phyloP scores from a whole-genome alignment of 2,329 filamentous ascomycete species.

The Arachnopeziza araneosa region DNA sequence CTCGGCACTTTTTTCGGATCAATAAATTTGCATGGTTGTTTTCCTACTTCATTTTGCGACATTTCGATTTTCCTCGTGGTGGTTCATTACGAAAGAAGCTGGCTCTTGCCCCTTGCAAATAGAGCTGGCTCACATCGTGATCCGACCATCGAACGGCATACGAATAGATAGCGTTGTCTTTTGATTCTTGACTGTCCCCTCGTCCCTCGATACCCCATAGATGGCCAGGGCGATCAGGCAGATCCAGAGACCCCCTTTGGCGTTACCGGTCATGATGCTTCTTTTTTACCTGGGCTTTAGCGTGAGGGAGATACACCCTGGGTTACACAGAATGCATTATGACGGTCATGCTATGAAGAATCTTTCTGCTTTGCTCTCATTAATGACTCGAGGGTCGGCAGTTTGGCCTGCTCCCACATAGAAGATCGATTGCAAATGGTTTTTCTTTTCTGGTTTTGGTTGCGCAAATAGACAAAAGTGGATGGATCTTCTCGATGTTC shows the following conservation, averaged over 20 bases:
- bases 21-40: constrained; percentile 17
- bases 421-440: constrained; percentile 25
- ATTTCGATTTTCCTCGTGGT: constrained; percentile 29
- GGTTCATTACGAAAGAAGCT: constrained; percentile 9
- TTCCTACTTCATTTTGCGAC: constrained; percentile 4
- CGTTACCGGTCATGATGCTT: constrained; percentile 30
- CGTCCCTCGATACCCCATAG: constrained; percentile 30
- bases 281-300: constrained; percentile 23
- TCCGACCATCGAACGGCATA: constrained; percentile 32
- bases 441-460: constrained; percentile 20
- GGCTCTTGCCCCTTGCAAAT: constrained; percentile 13
- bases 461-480: constrained; percentile 28
- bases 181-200: constrained; percentile 28
- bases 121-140: constrained; percentile 23
- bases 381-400: constrained; percentile 21
- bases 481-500: constrained; percentile 19
- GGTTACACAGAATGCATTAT: constrained; percentile 30
- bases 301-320: constrained; percentile 16
- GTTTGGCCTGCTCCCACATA: constrained; percentile 14
- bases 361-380: constrained; percentile 18
- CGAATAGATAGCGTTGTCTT: constrained; percentile 35
- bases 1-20: constrained; percentile 14
- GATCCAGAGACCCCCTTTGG: constrained; percentile 22
- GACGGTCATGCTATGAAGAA: constrained; percentile 29
- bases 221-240: constrained; percentile 30